A percentile compares a stretch with the other conserved stretches of the same genome.
Evolutionary conservation across 2,329 filamentous ascomycete genomes (phyloP).

Genomic region (Bretziella fagacearum): DNA sequence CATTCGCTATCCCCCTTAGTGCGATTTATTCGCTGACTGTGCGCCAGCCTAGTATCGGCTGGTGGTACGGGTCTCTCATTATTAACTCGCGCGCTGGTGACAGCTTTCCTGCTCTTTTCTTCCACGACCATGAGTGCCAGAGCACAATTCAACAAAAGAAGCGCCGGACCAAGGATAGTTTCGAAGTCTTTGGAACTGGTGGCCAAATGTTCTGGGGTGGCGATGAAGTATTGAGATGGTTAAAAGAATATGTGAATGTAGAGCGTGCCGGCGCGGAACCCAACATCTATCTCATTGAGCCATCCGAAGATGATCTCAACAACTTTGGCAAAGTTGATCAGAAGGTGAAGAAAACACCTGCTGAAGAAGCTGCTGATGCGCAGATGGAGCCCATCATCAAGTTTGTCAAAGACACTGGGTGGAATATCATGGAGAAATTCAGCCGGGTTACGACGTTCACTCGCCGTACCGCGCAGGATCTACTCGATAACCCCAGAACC

Average conservation of each 20-base stretch:
- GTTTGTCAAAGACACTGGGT: slow-evolving; percentile 83
- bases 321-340: slow-evolving; percentile 43
- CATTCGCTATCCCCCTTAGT: slow-evolving; percentile 79
- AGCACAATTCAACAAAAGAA: slow-evolving; percentile 91
- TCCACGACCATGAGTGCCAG: slow-evolving; percentile 93
- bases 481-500: slow-evolving; percentile 78
- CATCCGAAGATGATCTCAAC: slow-evolving; percentile 64
- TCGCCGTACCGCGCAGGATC: slow-evolving; percentile 73
- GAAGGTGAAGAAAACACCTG: slow-evolving; percentile 12
- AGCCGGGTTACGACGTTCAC: slow-evolving; percentile 97
- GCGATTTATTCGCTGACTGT: slow-evolving; percentile 84
- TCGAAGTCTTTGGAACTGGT: slow-evolving; percentile 74
- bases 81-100: slow-evolving; percentile 85
- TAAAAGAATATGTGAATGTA: slow-evolving; percentile 66
- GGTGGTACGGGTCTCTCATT: slow-evolving; percentile 95
- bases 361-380: slow-evolving; percentile 20
- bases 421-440: slow-evolving; percentile 93
- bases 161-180: slow-evolving; percentile 63
- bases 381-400: slow-evolving; percentile 88
- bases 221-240: slow-evolving; percentile 83
- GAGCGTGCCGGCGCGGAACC: slow-evolving; percentile 75
- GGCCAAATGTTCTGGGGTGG: slow-evolving; percentile 95
- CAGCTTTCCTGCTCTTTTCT: slow-evolving; percentile 89
- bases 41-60: slow-evolving; percentile 79
- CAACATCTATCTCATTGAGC: slow-evolving; percentile 82